Conservation (phyloP, 108 stramenopile genomes). For the Aureococcus anophagefferens region DNA sequence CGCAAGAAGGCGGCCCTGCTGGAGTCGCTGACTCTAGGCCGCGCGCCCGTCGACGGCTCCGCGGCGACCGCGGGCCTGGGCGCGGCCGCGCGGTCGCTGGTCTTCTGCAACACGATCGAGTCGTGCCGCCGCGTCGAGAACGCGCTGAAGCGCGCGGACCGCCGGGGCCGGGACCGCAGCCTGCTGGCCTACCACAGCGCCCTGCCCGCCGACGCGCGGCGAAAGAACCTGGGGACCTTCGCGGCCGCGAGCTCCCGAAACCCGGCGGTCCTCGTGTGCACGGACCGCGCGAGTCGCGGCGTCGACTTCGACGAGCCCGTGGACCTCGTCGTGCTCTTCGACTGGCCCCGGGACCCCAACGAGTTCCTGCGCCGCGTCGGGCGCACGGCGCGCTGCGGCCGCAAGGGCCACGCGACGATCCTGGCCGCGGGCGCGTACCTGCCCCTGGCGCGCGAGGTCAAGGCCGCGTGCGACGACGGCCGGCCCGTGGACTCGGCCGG, state of each 20-base stretch:
- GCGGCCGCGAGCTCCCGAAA: slow-evolving; percentile 5
- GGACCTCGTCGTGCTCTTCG: slow-evolving; percentile 83
- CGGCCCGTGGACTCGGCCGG: no score
- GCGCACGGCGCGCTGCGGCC: slow-evolving; percentile 80
- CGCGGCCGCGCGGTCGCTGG: slow-evolving; percentile 51
- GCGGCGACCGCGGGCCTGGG: not conserved
- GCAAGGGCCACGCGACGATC: slow-evolving; percentile 69
- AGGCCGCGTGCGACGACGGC: no score
- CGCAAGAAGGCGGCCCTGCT: slow-evolving; percentile 71
- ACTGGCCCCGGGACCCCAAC: slow-evolving; percentile 85
- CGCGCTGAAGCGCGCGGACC: slow-evolving; percentile 64
- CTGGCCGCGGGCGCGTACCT: slow-evolving; percentile 33
- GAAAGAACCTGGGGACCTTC: slow-evolving; percentile 51
- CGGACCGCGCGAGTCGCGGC: slow-evolving; percentile 89
- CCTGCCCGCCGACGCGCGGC: slow-evolving; percentile 56
- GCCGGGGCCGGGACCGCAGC: slow-evolving; percentile 40
- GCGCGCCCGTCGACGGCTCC: not conserved
- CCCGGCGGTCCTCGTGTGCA: slow-evolving; percentile 67
- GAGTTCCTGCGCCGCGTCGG: slow-evolving; percentile 85
- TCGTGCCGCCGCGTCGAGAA: slow-evolving; percentile 83
- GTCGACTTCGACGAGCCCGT: slow-evolving; percentile 70
- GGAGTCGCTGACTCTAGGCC: slow-evolving; percentile 39
- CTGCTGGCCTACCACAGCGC: slow-evolving; percentile 76
- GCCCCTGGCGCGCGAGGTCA: slow-evolving; percentile 8
- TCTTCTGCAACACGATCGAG: slow-evolving; percentile 95